Evolutionary conservation across 108 stramenopile species (phyloP).

Genomic region (Pseudonitzschia pungens): DNA sequence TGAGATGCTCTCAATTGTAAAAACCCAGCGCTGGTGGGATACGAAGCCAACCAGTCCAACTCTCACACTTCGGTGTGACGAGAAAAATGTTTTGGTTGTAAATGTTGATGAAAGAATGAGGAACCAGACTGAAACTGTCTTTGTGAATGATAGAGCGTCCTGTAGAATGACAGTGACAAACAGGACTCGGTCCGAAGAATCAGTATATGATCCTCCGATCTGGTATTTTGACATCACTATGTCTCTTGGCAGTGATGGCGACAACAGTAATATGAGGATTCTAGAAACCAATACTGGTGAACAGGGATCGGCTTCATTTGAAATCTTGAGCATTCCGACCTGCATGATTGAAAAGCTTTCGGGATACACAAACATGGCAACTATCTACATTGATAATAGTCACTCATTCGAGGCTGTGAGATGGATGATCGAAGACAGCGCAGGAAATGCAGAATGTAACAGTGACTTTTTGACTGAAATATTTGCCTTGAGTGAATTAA

Average conservation of each 20-base stretch:
- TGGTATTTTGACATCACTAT: slow-evolving; percentile 5
- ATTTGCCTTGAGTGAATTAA: neutral
- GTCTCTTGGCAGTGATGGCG: neutral
- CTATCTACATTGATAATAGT: neutral
- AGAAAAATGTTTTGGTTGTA: neutral
- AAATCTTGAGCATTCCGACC: neutral
- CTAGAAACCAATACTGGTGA: neutral
- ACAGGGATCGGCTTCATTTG: neutral
- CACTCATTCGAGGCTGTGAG: neutral
- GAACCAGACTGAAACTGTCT: neutral
- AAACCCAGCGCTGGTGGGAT: neutral
- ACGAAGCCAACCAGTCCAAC: neutral
- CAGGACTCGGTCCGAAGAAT: too few species aligned
- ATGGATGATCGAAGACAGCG: neutral
- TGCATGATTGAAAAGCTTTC: neutral
- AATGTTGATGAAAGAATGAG: neutral
- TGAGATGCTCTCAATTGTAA: neutral
- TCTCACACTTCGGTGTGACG: neutral
- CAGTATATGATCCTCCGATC: neutral
- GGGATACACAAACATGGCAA: neutral
- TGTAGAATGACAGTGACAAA: neutral
- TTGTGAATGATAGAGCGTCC: neutral
- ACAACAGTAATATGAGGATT: neutral
- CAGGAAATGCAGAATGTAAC: neutral
- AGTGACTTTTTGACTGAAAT: neutral